These are phyloP conservation scores for Suillus brevipes DNA, from an alignment of 768 basidiomycete species.

Conservation along the genomic window DNA sequence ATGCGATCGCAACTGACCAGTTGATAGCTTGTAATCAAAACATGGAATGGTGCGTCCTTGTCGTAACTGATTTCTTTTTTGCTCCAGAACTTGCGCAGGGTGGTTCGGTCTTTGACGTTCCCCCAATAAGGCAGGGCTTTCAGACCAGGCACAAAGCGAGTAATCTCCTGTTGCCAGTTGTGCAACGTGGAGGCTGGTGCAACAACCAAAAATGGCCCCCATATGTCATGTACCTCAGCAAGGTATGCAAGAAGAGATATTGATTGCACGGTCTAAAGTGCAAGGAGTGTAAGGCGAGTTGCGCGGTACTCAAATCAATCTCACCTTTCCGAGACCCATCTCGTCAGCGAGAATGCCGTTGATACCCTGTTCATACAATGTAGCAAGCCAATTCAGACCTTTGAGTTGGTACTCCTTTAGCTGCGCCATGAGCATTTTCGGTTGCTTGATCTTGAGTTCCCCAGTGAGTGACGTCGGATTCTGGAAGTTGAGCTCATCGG, in stretches of 20 bases:
- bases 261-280: conserved; percentile 86
- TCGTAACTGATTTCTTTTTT: conserved; percentile 96
- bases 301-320: conserved; percentile 13
- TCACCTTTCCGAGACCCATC: conserved; percentile 91
- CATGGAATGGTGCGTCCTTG: conserved; percentile 93
- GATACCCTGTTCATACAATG: conserved; percentile 98
- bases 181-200: conserved; percentile 96
- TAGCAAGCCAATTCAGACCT: conserved; percentile 96
- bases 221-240: conserved; percentile 96
- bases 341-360: conserved; percentile 99
- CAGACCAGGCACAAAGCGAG: conserved; percentile 89
- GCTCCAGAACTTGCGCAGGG: conserved; percentile 96
- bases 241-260: conserved; percentile 95
- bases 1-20: conserved; percentile 51
- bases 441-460: conserved; percentile 83
- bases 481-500: conserved; percentile 98
- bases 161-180: conserved; percentile 99
- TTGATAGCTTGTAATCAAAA: conserved; percentile 96
- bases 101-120: conserved; percentile 92
- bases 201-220: conserved; percentile 98
- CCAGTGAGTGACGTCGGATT: conserved; percentile 92
- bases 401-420: conserved; percentile 98
- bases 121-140: conserved; percentile 99
- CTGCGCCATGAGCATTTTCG: conserved; percentile 94
- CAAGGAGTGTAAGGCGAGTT: neutral